Percentiles rank a stretch among this genome's conserved stretches.
Evolutionary conservation across 139 green algal genomes (phyloP).

Genomic region (Axilococcus clingmanii): DNA sequence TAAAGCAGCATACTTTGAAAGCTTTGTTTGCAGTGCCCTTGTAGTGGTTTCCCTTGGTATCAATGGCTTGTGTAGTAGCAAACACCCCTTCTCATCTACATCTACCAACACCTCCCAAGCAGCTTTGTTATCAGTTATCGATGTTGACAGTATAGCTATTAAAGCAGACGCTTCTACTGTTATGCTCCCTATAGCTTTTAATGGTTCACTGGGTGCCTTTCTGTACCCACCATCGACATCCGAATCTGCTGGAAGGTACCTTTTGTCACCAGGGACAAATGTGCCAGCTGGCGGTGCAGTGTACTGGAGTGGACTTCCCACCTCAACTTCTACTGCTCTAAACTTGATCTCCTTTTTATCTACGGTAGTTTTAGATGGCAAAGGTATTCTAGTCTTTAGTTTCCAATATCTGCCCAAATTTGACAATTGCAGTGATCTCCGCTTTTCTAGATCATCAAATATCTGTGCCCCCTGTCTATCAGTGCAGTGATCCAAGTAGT

Average conservation of each 20-base stretch:
- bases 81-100: no score
- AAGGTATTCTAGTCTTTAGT: neutral
- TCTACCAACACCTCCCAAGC: no score
- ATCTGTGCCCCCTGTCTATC: conserved; percentile 21
- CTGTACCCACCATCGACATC: neutral
- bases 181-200: no score
- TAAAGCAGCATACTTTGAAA: neutral
- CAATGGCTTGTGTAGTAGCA: no score
- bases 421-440: neutral
- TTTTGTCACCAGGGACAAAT: neutral
- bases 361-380: neutral
- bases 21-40: no score
- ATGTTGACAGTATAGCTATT: no score
- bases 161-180: no score
- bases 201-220: no score
- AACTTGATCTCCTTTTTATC: neutral
- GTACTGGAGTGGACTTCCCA: neutral
- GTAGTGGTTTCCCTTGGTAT: no score
- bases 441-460: conserved; percentile 3
- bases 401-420: neutral
- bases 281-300: neutral
- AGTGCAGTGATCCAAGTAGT: conserved; percentile 9
- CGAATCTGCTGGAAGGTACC: neutral
- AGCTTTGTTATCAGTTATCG: no score
- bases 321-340: neutral